Base-by-base conservation (phyloP, 1,139 yeast species). In the Scheffersomyces cryptocercus region DNA sequence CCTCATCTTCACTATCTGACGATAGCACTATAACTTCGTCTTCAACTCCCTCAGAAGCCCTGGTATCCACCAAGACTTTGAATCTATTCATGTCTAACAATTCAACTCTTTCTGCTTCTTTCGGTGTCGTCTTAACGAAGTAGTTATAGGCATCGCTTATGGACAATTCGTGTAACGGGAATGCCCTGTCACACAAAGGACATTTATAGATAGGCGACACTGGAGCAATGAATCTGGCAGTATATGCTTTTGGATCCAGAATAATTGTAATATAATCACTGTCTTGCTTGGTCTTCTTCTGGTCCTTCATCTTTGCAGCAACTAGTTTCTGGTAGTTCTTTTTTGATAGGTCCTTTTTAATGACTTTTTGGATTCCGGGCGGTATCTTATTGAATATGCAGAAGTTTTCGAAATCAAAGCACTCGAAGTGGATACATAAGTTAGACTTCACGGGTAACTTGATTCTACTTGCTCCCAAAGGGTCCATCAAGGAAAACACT, bases 401-500 rank as follows among this genome's bases (percentile, higher is more conserved):
- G 46, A 74, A 74, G 42, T 62, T 69, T 11, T 71, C 73, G 48
- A 67, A 72, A 49, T 74, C 79, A 56, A 74, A 74, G 53, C 79
- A 73, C 54, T 73, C 79, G 49, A 74, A 73, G 52, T 74, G 79
- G 29, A 53, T 52, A 49, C 79, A 74, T 1, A 50, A 47, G 9
- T 53, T 48, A 3, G 77, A 64, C 50, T 71, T 73, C 2, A 74
- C 72, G 1, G 79, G 79, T 7, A 73, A 54, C 33, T 56, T 52
- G 35, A 74, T 72, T 43, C 65, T 67, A 35, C 70, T 64, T 28
- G 73, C 72, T 16, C 70, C 50, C 14, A 54, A 38, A 2, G 58
- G 58, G 37, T 54, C 58, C 20, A 46, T 50, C 24, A 54, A 43
- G 3, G 56, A 47, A 36, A 52, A 54, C 3, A 51, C 43, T 36